A percentile compares a stretch with the other conserved stretches of the same genome.
phyloP scores from a whole-genome alignment of 1,139 yeast species.

The Lodderomyces parapsilosis region DNA sequence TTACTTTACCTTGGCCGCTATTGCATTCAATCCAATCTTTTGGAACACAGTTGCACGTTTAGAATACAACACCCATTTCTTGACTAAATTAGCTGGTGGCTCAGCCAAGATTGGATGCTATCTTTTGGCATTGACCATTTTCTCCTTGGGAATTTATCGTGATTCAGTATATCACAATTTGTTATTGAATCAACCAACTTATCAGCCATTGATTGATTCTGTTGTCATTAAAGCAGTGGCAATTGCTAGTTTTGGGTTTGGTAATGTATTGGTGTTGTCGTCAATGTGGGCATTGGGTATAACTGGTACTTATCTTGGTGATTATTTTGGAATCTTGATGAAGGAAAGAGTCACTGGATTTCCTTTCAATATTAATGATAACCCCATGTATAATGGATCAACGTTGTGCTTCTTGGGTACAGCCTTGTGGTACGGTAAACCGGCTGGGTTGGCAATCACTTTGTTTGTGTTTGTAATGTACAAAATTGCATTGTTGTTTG shows the following conservation, averaged over 20 bases:
- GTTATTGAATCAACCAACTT: conserved; percentile 46
- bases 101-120: conserved; percentile 74
- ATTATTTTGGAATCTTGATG: conserved; percentile 95
- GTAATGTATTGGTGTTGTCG: conserved; percentile 74
- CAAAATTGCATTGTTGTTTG: conserved; percentile 77
- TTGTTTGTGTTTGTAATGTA: conserved; percentile 79
- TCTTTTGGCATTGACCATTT: conserved; percentile 74
- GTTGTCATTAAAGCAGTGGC: conserved; percentile 35
- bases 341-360: conserved; percentile 85
- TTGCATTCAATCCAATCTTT: conserved; percentile 88
- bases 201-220: conserved; percentile 48
- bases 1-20: conserved; percentile 49
- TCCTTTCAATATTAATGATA: conserved; percentile 87
- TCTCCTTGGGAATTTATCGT: conserved; percentile 77
- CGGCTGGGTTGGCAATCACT: conserved; percentile 78
- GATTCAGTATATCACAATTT: conserved; percentile 76
- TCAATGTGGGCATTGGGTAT: conserved; percentile 96
- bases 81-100: conserved; percentile 72
- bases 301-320: conserved; percentile 96
- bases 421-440: conserved; percentile 84
- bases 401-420: conserved; percentile 87
- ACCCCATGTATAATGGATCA: conserved; percentile 97
- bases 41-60: conserved; percentile 92
- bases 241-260: conserved; percentile 50
- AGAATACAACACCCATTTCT: conserved; percentile 72